These are phyloP conservation scores for Cladophialophora yegresii DNA, from an alignment of 2,329 filamentous ascomycete genomes.

Conservation along the genomic window DNA sequence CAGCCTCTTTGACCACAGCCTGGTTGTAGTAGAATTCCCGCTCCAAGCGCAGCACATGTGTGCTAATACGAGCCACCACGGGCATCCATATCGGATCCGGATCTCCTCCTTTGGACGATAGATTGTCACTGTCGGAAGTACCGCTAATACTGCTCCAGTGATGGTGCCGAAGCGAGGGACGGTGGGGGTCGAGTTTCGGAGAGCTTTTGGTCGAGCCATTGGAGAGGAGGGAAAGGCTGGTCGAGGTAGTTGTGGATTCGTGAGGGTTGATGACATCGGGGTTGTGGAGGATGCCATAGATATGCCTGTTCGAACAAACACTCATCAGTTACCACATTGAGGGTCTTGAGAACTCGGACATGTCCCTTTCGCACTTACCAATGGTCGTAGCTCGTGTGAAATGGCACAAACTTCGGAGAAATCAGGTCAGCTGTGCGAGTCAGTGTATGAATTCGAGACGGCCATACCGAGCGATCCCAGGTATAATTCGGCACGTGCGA, in stretches of 20 bases:
- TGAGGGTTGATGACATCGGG: slow-evolving; percentile 51
- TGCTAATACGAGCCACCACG: slow-evolving; percentile 80
- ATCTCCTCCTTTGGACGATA: slow-evolving; percentile 44
- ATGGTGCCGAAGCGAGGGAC: slow-evolving; percentile 44
- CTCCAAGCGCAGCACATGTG: slow-evolving; percentile 79
- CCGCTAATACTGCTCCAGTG: slow-evolving; percentile 57
- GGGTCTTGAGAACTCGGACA: background rate
- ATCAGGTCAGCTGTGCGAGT: slow-evolving; percentile 13
- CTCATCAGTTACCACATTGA: slow-evolving; percentile 5
- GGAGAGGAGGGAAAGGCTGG: slow-evolving; percentile 47
- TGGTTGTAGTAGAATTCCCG: slow-evolving; percentile 82
- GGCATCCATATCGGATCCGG: slow-evolving; percentile 54
- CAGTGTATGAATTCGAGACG: background rate
- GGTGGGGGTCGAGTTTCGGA: slow-evolving; percentile 44
- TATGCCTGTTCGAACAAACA: slow-evolving; percentile 47
- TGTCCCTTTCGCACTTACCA: slow-evolving; percentile 54
- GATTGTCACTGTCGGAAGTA: slow-evolving; percentile 48
- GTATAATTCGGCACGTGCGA: slow-evolving; percentile 72
- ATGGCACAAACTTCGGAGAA: slow-evolving; percentile 40
- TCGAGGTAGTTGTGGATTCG: slow-evolving; percentile 45
- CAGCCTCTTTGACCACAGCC: slow-evolving; percentile 68
- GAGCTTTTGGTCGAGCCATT: slow-evolving; percentile 48
- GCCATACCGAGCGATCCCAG: slow-evolving; percentile 65
- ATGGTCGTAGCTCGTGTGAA: slow-evolving; percentile 74
- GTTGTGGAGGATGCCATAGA: slow-evolving; percentile 63